Evolutionary conservation across 768 basidiomycete species (phyloP), one percentile per base, ranked within the genome.

Genomic region (Fomitopsis serialis): DNA sequence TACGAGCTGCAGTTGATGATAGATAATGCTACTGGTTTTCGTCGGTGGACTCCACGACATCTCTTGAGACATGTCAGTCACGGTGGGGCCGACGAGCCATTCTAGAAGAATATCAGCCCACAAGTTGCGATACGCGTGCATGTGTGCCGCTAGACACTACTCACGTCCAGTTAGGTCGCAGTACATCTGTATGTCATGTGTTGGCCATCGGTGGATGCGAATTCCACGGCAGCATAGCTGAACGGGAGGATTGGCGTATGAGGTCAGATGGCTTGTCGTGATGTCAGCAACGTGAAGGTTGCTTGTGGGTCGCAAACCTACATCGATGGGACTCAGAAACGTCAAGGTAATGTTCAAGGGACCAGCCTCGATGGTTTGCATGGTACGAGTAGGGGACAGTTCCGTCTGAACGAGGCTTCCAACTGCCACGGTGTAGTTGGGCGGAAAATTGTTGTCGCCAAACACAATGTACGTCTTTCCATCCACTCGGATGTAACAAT

Each of bases 191-290:
- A 72, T 64, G n/a, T 29, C 17, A 54, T 75, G 74, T 60, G 25
- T 11, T 56, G 53, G 7, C 66, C 69, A 46, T 75, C 72, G 17
- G 58, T 55, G 0, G 72, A 59, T 5, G 29, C 34, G 11, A 63
- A 68, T 8, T 61, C 58, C 2, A 75, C 50, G 15, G 65, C 58
- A 9, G 74, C 34, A 50, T 74, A 75, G 6, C 71, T 66, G 57
- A 74, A 73, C 8, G 74, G 71, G 2, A 74, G 1, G 73, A 73
- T 50, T 72, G 71, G n/a, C 59, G 59, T 32, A 71, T 65, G 48
- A 66, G 64, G 57, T 74, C 68, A 11, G 61, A 58, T 0, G 72
- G 70, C 70, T 72, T 21, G 5, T 23, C 34, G 7, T 13, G 21
- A n/a, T 42, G 24, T 19, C 21, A 13, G 8, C 29, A n/a, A 10